A percentile compares a stretch with the other conserved stretches of the same genome.
Conservation (phyloP, 495 filamentous ascomycete genomes). For the Penicillium steckii region DNA sequence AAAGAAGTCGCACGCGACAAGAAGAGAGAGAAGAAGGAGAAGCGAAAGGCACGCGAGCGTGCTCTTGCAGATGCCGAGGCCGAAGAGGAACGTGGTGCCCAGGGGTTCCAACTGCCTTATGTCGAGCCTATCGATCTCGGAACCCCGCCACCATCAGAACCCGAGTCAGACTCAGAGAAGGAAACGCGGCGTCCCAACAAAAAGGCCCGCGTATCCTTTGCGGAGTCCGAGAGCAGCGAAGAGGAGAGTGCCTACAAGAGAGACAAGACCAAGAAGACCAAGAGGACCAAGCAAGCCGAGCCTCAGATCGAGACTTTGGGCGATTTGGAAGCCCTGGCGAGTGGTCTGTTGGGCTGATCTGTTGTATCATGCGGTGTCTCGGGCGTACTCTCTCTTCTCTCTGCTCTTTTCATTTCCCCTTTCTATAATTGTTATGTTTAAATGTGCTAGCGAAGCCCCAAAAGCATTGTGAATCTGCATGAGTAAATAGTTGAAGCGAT, state of each 20-base stretch:
- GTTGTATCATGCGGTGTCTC: background rate
- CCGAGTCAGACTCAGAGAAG: slow-evolving; percentile 27
- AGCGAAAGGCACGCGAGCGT: slow-evolving; percentile 73
- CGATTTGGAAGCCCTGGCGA: slow-evolving; percentile 85
- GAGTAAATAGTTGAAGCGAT: slow-evolving; percentile 11
- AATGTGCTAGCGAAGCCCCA: slow-evolving; percentile 16
- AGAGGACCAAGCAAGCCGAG: slow-evolving; percentile 35
- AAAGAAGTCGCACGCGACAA: slow-evolving; percentile 77
- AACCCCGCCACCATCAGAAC: slow-evolving; percentile 20
- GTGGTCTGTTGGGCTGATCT: slow-evolving; percentile 65
- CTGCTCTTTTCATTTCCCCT: slow-evolving; percentile 1
- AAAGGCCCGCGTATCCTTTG: slow-evolving; percentile 42
- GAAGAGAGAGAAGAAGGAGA: slow-evolving; percentile 82
- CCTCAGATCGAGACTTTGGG: slow-evolving; percentile 77
- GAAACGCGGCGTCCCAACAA: slow-evolving; percentile 35
- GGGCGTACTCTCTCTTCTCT: slow-evolving; percentile 9
- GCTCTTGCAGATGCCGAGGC: slow-evolving; percentile 46
- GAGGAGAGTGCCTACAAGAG: slow-evolving; percentile 43
- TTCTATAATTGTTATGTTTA: slow-evolving; percentile 1
- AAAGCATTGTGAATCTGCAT: slow-evolving; percentile 17
- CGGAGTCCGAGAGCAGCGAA: slow-evolving; percentile 37
- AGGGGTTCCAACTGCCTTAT: slow-evolving; percentile 34
- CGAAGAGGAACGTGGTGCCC: slow-evolving; percentile 39
- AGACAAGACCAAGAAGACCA: slow-evolving; percentile 49
- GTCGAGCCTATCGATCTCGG: slow-evolving; percentile 27